phyloP scores from a whole-genome alignment of 768 basidiomycete genomes.

The Macrocybe gigantea region DNA sequence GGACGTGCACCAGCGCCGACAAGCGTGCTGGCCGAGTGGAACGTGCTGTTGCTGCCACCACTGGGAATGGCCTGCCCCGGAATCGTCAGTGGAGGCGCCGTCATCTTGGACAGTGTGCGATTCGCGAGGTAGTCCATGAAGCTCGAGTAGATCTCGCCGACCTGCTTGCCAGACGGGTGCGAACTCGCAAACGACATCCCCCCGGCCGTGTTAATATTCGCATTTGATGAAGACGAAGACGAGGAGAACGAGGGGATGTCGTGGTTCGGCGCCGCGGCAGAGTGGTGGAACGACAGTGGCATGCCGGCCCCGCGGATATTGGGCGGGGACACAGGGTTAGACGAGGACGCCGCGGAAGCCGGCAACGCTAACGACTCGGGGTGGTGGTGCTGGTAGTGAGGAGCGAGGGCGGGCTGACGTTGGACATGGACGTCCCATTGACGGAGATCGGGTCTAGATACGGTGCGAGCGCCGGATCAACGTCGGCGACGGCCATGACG shows the following conservation, averaged over 20 bases:
- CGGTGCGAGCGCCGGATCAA: conserved; percentile 18
- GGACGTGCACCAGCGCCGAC: neutral
- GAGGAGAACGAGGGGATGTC: too few relatives aligned
- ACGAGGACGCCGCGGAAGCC: too few relatives aligned
- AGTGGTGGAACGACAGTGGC: neutral
- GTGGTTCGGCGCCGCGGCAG: neutral
- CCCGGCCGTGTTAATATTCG: neutral
- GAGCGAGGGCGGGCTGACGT: neutral
- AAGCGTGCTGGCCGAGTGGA: conserved; percentile 4
- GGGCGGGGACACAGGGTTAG: too few relatives aligned
- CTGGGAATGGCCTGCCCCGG: neutral
- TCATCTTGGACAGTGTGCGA: conserved; percentile 8
- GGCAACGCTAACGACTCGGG: too few relatives aligned
- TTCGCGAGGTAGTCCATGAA: conserved; percentile 17
- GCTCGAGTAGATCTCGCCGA: conserved; percentile 17
- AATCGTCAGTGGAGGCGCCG: neutral
- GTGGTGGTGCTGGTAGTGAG: neutral
- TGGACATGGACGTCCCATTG: neutral
- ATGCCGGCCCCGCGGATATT: too few relatives aligned
- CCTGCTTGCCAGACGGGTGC: conserved; percentile 4
- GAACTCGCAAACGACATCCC: neutral
- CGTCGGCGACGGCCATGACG: neutral
- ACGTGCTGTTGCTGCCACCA: neutral
- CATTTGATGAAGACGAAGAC: neutral
- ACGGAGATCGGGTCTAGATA: conserved; percentile 19